Percentiles rank a stretch among this genome's conserved stretches.
These are phyloP conservation scores for Collybia sordida DNA, from an alignment of 768 basidiomycete genomes.

Conservation along the genomic window DNA sequence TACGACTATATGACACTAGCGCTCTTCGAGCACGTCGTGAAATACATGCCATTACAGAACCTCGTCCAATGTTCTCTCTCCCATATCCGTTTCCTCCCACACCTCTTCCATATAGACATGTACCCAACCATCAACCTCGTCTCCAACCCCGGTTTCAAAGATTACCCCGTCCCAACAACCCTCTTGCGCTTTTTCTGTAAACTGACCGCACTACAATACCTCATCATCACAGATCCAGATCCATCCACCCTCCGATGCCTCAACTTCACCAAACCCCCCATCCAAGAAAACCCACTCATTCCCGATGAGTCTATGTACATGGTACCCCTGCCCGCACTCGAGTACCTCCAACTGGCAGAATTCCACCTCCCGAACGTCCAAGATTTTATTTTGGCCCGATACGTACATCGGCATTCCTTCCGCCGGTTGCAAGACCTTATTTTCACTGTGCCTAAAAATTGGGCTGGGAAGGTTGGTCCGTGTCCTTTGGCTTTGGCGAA, in stretches of 20 bases:
- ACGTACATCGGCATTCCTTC: background rate
- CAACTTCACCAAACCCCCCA: background rate
- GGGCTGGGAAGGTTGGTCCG: background rate
- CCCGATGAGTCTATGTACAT: background rate
- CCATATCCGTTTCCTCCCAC: background rate
- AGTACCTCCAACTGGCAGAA: background rate
- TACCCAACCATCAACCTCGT: background rate
- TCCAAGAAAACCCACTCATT: background rate
- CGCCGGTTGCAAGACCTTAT: background rate
- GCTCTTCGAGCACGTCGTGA: background rate
- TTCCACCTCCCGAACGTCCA: background rate
- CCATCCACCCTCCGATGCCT: background rate
- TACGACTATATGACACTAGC: background rate
- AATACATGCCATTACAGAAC: background rate
- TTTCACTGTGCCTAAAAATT: background rate
- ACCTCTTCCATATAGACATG: background rate
- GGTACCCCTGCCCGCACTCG: background rate
- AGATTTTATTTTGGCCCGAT: background rate
- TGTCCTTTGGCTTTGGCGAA: background rate
- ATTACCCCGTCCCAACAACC: background rate
- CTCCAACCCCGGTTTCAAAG: background rate
- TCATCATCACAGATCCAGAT: background rate
- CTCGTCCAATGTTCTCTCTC: background rate
- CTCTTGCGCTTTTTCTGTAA: background rate
- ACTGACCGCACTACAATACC: background rate